A percentile compares a stretch with the other conserved stretches of the same genome.
Conservation (phyloP, 2,329 filamentous ascomycete genomes). For the Metarhizium humberi region DNA sequence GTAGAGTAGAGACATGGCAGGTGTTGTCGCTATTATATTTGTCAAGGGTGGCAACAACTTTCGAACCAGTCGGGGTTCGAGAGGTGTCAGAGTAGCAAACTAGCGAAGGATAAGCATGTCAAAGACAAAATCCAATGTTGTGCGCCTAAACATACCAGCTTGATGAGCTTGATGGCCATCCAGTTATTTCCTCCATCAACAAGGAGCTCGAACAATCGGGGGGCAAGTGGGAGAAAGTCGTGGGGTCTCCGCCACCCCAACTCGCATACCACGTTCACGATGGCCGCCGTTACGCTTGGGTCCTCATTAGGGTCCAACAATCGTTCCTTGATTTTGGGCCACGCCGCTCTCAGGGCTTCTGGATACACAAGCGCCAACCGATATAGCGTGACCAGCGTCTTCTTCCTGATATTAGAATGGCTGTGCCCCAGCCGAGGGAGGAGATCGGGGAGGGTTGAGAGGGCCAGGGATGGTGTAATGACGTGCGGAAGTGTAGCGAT, state of each 20-base stretch:
- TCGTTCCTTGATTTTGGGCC: slow-evolving; percentile 95
- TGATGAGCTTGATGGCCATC: slow-evolving; percentile 99
- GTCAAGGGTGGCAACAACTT: slow-evolving; percentile 88
- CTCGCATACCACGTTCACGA: slow-evolving; percentile 95
- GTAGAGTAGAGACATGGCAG: slow-evolving; percentile 95
- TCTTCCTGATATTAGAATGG: slow-evolving; percentile 79
- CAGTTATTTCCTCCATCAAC: slow-evolving; percentile 94
- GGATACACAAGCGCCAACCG: slow-evolving; percentile 92
- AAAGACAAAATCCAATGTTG: background rate
- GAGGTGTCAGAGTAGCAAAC: slow-evolving; percentile 89
- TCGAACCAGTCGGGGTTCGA: slow-evolving; percentile 83
- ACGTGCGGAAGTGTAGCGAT: slow-evolving; percentile 89
- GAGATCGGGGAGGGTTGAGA: slow-evolving; percentile 80
- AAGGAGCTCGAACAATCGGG: slow-evolving; percentile 82
- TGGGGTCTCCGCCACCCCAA: slow-evolving; percentile 87
- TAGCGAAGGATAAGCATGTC: slow-evolving; percentile 25
- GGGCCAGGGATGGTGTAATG: slow-evolving; percentile 83
- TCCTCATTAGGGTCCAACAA: slow-evolving; percentile 87
- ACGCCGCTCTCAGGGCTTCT: slow-evolving; percentile 82
- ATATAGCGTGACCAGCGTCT: slow-evolving; percentile 91
- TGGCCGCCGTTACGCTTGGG: slow-evolving; percentile 85
- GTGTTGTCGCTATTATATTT: slow-evolving; percentile 86
- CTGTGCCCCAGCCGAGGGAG: slow-evolving; percentile 82
- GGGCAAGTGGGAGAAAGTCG: slow-evolving; percentile 87
- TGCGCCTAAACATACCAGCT: slow-evolving; percentile 53